Base-by-base conservation (phyloP, 495 filamentous ascomycete genomes). In the Daldinia vernicosa region DNA sequence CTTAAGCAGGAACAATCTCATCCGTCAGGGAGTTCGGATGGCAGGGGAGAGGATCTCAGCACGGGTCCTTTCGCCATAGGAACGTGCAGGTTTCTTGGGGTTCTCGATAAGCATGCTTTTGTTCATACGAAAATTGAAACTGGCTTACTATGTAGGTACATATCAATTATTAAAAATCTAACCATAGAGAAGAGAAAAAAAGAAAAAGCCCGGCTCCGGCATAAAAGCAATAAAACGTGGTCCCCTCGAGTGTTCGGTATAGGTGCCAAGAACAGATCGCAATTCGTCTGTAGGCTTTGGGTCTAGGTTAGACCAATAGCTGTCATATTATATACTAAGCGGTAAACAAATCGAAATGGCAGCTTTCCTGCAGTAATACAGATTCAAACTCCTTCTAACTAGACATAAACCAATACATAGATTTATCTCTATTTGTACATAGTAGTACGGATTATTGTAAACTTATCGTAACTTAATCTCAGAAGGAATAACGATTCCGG, bases 1-100 rank as follows among this genome's bases (percentile, higher is more conserved):
- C 55, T 60, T 71, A 67, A 63, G 53, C 64, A 72, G 70, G 65
- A 64, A 72, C 70, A 68, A 68, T 64, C 60, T 67, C 50, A 68
- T 40, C 47, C 54, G 55, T 54, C 32, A 26, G 50, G 55, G 58
- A 65, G 65, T 72, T 68, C 65, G 64, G 64, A 68, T 72, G 65
- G 37, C 47, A 52, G 43, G 40, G 22, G 3, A 54, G 50, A 59
- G 60, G 60, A 70, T 66, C 47, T 62, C 57, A 33, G 32, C 43
- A 70, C 60, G 39, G 51, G 52, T 63, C 32, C 51, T 67, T 33
- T 30, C 12, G 30, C 59, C 37, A 28, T 45, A 61, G 63, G 64
- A 67, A 71, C 63, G 54, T 63, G 69, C 37, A 71, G 30, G 51
- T 67, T 67, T 60, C 63, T 60, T 55, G 60, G 33, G 26, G 26